These are phyloP conservation scores for Clarireedia hainanense DNA, from an alignment of 2,329 filamentous ascomycete genomes.

Conservation along the genomic window DNA sequence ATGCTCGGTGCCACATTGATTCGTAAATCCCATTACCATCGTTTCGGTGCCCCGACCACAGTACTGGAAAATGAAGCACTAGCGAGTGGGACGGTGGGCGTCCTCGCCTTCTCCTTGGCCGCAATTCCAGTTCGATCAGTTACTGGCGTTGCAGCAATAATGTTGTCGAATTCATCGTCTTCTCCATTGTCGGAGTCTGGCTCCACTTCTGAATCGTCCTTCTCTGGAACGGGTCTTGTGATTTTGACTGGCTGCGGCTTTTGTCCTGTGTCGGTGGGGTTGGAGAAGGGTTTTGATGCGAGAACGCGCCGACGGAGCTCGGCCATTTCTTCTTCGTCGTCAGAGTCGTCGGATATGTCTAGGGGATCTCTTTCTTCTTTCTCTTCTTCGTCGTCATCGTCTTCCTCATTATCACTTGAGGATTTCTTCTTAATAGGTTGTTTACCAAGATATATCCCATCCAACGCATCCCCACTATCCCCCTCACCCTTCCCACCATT, in stretches of 20 bases:
- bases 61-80: constrained; percentile 30
- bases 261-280: constrained; percentile 40
- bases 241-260: constrained; percentile 57
- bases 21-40: constrained; percentile 19
- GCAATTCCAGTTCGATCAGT: constrained; percentile 76
- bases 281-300: constrained; percentile 80
- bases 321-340: constrained; percentile 81
- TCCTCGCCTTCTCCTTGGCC: constrained; percentile 31
- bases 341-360: constrained; percentile 42
- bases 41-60: constrained; percentile 31
- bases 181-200: constrained; percentile 62
- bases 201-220: constrained; percentile 58
- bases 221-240: constrained; percentile 44
- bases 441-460: constrained; percentile 54
- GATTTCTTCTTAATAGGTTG: constrained; percentile 15
- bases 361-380: not conserved
- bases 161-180: constrained; percentile 81
- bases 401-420: constrained; percentile 32
- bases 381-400: not conserved
- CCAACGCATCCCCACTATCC: constrained; percentile 38
- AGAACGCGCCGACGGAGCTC: constrained; percentile 86
- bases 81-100: constrained; percentile 29
- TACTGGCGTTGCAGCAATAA: constrained; percentile 84
- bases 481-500: constrained; percentile 37
- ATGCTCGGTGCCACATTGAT: not conserved